These are phyloP conservation scores for Pichia sp. DNA, from an alignment of 1,139 yeast genomes.

Conservation along the genomic window DNA sequence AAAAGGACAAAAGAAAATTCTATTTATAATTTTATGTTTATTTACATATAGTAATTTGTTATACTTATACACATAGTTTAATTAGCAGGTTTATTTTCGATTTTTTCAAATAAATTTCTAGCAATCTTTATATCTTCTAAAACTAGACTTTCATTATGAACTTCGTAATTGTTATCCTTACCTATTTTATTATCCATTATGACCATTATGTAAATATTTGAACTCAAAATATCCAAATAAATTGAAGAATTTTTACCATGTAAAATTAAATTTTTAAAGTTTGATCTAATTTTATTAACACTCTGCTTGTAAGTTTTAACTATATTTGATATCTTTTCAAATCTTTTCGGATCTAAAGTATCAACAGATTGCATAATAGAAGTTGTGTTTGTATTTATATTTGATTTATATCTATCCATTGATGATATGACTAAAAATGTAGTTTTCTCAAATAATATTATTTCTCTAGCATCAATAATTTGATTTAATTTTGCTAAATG, in stretches of 20 bases:
- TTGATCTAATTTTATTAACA: constrained; percentile 79
- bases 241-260: constrained; percentile 69
- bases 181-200: constrained; percentile 35
- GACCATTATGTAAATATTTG: constrained; percentile 73
- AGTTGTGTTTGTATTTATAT: background rate
- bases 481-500: constrained; percentile 70
- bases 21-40: constrained; percentile 44
- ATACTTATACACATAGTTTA: background rate
- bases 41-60: no score
- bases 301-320: constrained; percentile 94
- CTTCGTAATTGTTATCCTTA: constrained; percentile 31
- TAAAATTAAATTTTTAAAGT: constrained; percentile 69
- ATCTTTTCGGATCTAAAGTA: constrained; percentile 75
- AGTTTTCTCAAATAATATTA: constrained; percentile 85
- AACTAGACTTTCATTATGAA: constrained; percentile 57
- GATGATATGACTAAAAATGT: constrained; percentile 88
- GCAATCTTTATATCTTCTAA: constrained; percentile 66
- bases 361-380: constrained; percentile 10
- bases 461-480: constrained; percentile 81
- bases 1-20: constrained; percentile 88
- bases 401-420: constrained; percentile 39
- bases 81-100: constrained; percentile 22
- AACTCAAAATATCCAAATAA: constrained; percentile 63
- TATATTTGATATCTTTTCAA: constrained; percentile 89
- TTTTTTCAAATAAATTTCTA: constrained; percentile 47